phyloP scores from a whole-genome alignment of 2,329 filamentous ascomycete genomes.

The Fulvia fulva region DNA sequence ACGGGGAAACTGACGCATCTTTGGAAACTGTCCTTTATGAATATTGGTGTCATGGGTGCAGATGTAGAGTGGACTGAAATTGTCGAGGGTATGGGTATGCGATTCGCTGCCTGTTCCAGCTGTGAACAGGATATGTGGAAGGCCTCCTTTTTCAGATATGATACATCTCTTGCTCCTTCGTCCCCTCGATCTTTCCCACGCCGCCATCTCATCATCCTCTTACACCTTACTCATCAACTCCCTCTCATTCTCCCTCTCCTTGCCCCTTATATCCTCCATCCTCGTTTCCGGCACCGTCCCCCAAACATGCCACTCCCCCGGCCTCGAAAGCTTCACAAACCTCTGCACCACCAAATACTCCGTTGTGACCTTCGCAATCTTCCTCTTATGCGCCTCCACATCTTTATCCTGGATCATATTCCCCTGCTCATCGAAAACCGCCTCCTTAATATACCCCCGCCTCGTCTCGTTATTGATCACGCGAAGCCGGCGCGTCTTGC shows the following conservation, averaged over 20 bases:
- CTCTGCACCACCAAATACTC: constrained; percentile 53
- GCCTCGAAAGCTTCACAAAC: constrained; percentile 36
- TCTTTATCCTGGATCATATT: constrained; percentile 35
- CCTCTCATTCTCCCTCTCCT: constrained; percentile 13
- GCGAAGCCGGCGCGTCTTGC: constrained; percentile 21
- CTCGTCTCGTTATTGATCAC: constrained; percentile 7
- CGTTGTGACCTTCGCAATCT: constrained; percentile 37
- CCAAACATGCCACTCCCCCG: constrained; percentile 49
- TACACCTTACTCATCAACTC: constrained; percentile 3
- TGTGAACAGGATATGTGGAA: too few relatives aligned
- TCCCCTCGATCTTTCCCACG: background rate
- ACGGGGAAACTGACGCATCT: too few relatives aligned
- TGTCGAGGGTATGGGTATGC: too few relatives aligned
- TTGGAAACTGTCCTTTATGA: too few relatives aligned
- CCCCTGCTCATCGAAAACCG: constrained; percentile 28
- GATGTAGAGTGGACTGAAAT: too few relatives aligned
- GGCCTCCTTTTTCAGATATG: too few relatives aligned
- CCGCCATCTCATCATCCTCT: background rate
- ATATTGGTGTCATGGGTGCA: too few relatives aligned
- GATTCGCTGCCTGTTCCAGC: too few relatives aligned
- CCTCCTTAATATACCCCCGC: constrained; percentile 28
- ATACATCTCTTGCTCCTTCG: too few relatives aligned
- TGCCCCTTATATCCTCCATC: constrained; percentile 35
- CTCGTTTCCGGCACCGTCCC: constrained; percentile 44
- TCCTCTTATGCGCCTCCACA: constrained; percentile 30